Base-by-base conservation (phyloP, 2,329 filamentous ascomycete genomes). In the Alternaria brassicae region DNA sequence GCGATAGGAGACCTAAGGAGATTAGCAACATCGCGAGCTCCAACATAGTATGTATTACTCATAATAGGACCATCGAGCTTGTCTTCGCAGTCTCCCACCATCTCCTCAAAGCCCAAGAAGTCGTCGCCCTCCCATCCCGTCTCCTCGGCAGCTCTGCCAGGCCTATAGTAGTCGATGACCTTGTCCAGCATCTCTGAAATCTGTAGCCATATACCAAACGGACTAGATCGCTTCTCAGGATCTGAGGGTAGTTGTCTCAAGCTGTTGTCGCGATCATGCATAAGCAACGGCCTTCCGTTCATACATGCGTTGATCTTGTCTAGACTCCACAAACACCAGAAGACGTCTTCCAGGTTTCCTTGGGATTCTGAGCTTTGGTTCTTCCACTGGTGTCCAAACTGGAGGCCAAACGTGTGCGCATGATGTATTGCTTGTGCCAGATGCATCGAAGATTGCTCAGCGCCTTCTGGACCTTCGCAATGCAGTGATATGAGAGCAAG, bases 241-340 rank as follows among this genome's bases (percentile, higher is more conserved):
- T 79, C 74, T 13, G 75, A 72, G 9, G 80, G 79, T 3, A 79
- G 68, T 27, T 77, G 77, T 13, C 73, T 77, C 40, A 83, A 72
- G 34, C 80, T 80, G 34, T 81, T 81, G 60, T 83, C 82, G 32
- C 77, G 72, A 40, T 84, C 81, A 51, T 80, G 77, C 77, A 83
- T 82, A 42, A 82, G 75, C 48, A 81, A 66, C 3, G 81, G 81
- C 39, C 82, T 73, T 15, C 81, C 81, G 47, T 82, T 80, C 64
- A 81, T 80, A 40, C 77, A 80, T 6, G 80, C 79, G 49, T 82
- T 83, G 42, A 82, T 72, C 47, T 81, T 81, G 58, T 83, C 81
- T 1, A 83, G 72, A 60, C 78, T 79, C 81, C 81, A 84, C 1
- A 83, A 69, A 63, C 79, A 81, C 81, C 81, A 84, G 60, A 83